These are phyloP conservation scores for Fusarium sp. DNA, from an alignment of 2,329 filamentous ascomycete species.

Conservation along the genomic window DNA sequence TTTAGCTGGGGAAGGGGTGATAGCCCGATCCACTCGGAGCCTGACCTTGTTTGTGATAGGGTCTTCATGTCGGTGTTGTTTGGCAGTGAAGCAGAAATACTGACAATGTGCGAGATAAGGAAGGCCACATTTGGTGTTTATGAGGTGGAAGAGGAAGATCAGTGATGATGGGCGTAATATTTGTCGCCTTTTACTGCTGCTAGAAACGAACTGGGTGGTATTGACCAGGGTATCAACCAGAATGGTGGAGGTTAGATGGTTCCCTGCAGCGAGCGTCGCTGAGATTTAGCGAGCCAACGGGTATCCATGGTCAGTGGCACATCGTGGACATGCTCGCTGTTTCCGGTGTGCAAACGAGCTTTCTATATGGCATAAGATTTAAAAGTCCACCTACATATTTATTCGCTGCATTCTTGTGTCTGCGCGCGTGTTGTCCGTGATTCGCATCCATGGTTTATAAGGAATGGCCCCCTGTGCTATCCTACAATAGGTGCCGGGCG, in stretches of 20 bases:
- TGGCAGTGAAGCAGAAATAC: neutral
- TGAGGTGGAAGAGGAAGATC: neutral
- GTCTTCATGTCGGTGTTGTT: slow-evolving; percentile 1
- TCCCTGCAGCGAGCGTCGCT: neutral
- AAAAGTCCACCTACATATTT: neutral
- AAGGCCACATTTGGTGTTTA: neutral
- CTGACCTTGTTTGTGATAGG: neutral
- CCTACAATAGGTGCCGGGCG: neutral
- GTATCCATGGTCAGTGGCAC: too few species aligned
- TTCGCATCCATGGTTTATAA: too few species aligned
- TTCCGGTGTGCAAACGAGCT: neutral
- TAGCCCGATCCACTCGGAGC: slow-evolving; percentile 2
- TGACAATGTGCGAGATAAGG: neutral
- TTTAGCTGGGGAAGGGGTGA: neutral
- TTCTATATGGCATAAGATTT: neutral
- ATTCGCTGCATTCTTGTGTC: neutral
- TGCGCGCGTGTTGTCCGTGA: neutral
- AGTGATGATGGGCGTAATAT: neutral
- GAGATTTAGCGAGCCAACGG: neutral
- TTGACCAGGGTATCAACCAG: neutral
- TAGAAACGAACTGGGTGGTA: neutral
- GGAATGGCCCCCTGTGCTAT: too few species aligned
- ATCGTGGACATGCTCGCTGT: neutral
- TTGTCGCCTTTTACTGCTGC: neutral
- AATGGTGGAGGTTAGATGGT: neutral